These are phyloP conservation scores for Fusarium sp. DNA, from an alignment of 2,329 filamentous ascomycete genomes.

Conservation along the genomic window DNA sequence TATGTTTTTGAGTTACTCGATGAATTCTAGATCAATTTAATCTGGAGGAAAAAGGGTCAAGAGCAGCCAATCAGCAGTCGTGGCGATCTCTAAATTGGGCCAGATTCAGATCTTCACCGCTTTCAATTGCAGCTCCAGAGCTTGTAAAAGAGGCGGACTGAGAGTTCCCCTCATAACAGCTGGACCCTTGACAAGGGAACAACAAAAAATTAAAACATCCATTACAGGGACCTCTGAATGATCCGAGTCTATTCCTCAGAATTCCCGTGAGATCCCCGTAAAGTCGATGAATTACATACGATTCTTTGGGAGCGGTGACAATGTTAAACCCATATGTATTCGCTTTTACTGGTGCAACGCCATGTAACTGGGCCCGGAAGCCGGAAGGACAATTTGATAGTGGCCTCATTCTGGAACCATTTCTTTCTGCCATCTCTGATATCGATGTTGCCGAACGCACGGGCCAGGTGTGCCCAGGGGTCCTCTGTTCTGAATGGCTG, in stretches of 20 bases:
- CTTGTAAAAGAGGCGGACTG: constrained; percentile 8
- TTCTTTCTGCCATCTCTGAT: constrained; percentile 43
- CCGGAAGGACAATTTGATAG: constrained; percentile 51
- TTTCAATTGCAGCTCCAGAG: constrained; percentile 27
- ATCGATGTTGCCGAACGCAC: constrained; percentile 39
- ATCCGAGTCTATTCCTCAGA: constrained; percentile 43
- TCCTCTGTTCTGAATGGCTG: constrained; percentile 35
- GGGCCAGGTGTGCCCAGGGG: constrained; percentile 35
- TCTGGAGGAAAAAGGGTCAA: constrained; percentile 6
- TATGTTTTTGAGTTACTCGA: constrained; percentile 11
- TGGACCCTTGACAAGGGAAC: constrained; percentile 17
- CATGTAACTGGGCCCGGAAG: constrained; percentile 50
- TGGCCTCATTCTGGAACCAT: constrained; percentile 58
- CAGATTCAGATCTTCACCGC: constrained; percentile 43
- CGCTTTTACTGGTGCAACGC: constrained; percentile 34
- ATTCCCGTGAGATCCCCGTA: constrained; percentile 46
- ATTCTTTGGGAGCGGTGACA: constrained; percentile 39
- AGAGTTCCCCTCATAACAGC: constrained; percentile 9
- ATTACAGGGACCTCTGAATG: constrained; percentile 38
- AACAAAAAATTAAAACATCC: constrained; percentile 17
- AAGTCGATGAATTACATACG: constrained; percentile 33
- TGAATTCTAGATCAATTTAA: constrained; percentile 34
- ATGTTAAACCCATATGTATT: constrained; percentile 19
- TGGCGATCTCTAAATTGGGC: constrained; percentile 22
- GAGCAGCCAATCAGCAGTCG: constrained; percentile 5